Evolutionary conservation across 768 basidiomycete species (phyloP).

Genomic region (Coprinellus micaceus): DNA sequence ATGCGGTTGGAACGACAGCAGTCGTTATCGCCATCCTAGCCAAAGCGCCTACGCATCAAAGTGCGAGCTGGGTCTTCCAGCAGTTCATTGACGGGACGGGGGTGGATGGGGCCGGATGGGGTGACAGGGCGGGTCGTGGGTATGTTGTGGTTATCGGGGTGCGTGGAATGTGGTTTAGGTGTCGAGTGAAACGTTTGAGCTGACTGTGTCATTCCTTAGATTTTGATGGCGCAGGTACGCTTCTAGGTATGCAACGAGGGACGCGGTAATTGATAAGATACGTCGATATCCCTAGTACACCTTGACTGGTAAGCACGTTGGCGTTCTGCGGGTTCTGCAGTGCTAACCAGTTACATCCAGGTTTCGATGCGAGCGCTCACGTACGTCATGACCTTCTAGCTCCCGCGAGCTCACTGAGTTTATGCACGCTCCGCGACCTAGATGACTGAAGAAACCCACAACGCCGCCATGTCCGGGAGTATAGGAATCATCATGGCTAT

Average conservation of each 20-base stretch:
- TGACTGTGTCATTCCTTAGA: slow-evolving; percentile 24
- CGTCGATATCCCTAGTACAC: slow-evolving; percentile 43
- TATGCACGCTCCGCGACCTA: slow-evolving; percentile 18
- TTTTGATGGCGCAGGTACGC: slow-evolving; percentile 63
- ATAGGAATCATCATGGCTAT: slow-evolving; percentile 71
- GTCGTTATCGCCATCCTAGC: slow-evolving; percentile 67
- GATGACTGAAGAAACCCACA: slow-evolving; percentile 80
- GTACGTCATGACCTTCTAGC: slow-evolving; percentile 36
- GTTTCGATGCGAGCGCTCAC: slow-evolving; percentile 73
- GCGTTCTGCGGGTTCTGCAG: neutral
- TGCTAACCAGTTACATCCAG: slow-evolving; percentile 26
- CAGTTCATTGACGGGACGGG: slow-evolving; percentile 72
- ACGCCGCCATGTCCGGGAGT: slow-evolving; percentile 62
- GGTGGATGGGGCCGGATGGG: slow-evolving; percentile 51
- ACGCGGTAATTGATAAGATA: neutral
- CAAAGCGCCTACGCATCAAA: slow-evolving; percentile 68
- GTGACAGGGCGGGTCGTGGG: slow-evolving; percentile 58
- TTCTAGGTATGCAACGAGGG: neutral
- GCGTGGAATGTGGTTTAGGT: slow-evolving; percentile 11
- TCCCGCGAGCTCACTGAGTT: no score
- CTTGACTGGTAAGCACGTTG: slow-evolving; percentile 48
- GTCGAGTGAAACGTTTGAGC: neutral
- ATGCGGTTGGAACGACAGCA: slow-evolving; percentile 65
- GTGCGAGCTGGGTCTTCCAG: slow-evolving; percentile 64
- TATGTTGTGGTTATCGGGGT: slow-evolving; percentile 71